Base-by-base conservation (phyloP, 2,329 filamentous ascomycete genomes). In the Epichloe baconii region DNA sequence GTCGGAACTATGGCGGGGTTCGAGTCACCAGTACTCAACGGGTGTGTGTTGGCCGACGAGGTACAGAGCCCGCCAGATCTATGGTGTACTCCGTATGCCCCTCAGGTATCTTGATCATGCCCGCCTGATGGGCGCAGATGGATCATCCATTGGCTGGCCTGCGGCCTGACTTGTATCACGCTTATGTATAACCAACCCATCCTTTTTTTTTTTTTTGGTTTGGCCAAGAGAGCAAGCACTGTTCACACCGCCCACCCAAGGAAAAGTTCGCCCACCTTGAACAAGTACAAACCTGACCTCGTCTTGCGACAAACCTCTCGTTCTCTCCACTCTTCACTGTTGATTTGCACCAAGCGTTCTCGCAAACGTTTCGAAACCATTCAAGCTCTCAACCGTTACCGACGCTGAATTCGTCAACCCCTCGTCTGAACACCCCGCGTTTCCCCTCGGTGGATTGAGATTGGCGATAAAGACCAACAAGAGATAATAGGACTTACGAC, bases 391-490 rank as follows among this genome's bases (percentile, higher is more conserved):
- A n/a, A 26, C 37, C 48, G 35, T 15, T 15, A 10, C 19, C 14
- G 34, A 45, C 47, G 37, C 21, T 34, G n/a, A 43, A 26, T 11
- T 5, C 34, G 31, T 17, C 37, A 47, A 41, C 12, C 40, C 26
- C 31, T 49, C 43, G 37, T 31, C 31, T 44, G 19, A 49, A 21
- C 11, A 51, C 49, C 42, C 49, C 49, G 45, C 45, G 35, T 44
- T 40, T 31, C 40, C 48, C 44, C 40, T 17, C 48, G 21, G 40
- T 41, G 49, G 45, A 23, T 46, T 35, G 19, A 38, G 45, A 53
- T 51, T 48, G 45, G 43, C 46, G 50, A 54, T 44, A 48, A 42
- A 53, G 44, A 45, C 42, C 35, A 53, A 43, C 26, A 34, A 23
- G 48, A 37, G 34, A 44, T 40, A 11, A 35, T 17, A 47, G 34